Base-by-base conservation (phyloP, 495 filamentous ascomycete species). In the Tuber umbilicatum region DNA sequence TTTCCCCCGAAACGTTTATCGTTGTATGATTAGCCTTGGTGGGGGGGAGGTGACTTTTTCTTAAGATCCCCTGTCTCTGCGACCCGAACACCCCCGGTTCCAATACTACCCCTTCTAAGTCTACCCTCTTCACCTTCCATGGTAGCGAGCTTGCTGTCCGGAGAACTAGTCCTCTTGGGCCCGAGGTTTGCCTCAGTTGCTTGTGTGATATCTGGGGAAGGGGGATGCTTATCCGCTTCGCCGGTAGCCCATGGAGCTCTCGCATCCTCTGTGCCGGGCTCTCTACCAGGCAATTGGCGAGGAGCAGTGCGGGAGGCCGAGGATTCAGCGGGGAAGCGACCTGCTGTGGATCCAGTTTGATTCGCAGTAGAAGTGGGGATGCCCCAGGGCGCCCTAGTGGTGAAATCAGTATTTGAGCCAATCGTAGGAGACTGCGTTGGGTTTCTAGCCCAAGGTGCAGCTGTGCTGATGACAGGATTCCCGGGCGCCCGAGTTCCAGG, bases 11-110 rank as follows among this genome's bases (percentile, higher is more conserved):
- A 55, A 55, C 37, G 45, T n/a, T 73, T 38, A 55, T 19, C 5
- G 71, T 31, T 39, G 31, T 19, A 55, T 69, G 23, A 55, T 35
- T 35, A 17, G 4, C 27, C 27, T 35, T 64, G 27, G 55, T 17
- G 55, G 27, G 14, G 55, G 10, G 55, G 55, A 5, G 55, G 55
- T 70, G 12, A 23, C 50, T 68, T 73, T 73, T 70, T 74, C 72
- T 74, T 81, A 69, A 81, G 47, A 35, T 81, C 79, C 21, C 80
- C 80, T 23, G 79, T 81, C 76, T 81, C 80, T 21, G 80, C 80
- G 35, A 81, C 80, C 71, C 80, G 78, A 60, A 81, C 80, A 31
- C 79, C 76, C 23, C 80, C 80, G 55, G 76, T 78, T n/a, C 79
- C 75, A 35, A 76, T 27, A 35, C 80, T 81, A 16, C 79, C 79